phyloP scores from a whole-genome alignment of 2,329 filamentous ascomycete genomes.

The Curvularia hawaiiensis region DNA sequence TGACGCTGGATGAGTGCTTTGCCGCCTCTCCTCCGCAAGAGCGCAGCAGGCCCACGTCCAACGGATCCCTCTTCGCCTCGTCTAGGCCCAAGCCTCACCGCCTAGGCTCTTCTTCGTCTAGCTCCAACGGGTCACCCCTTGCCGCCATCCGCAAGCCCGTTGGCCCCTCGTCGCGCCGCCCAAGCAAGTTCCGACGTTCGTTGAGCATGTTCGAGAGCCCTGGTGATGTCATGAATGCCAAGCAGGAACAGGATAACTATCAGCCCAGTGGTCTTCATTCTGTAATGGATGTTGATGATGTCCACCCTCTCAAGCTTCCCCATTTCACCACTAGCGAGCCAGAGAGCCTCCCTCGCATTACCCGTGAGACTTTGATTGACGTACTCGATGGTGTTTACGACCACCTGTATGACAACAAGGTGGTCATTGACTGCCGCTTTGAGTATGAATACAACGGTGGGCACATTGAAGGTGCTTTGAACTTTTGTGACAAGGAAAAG shows the following conservation, averaged over 20 bases:
- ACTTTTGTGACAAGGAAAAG: slow-evolving; percentile 95
- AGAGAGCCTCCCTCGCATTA: slow-evolving; percentile 88
- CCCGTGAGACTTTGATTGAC: slow-evolving; percentile 79
- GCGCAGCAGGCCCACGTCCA: slow-evolving; percentile 57
- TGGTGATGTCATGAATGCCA: slow-evolving; percentile 77
- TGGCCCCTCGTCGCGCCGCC: slow-evolving; percentile 74
- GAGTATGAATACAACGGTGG: slow-evolving; percentile 98
- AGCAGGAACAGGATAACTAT: slow-evolving; percentile 67
- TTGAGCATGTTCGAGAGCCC: slow-evolving; percentile 98
- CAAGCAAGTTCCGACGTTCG: slow-evolving; percentile 76
- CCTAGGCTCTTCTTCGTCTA: slow-evolving; percentile 58
- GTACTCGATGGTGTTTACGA: slow-evolving; percentile 85
- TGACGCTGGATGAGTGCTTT: slow-evolving; percentile 81
- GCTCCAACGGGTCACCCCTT: slow-evolving; percentile 77
- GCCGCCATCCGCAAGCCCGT: slow-evolving; percentile 67
- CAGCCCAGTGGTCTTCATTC: slow-evolving; percentile 68
- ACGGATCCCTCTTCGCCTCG: slow-evolving; percentile 56
- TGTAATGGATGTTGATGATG: slow-evolving; percentile 83
- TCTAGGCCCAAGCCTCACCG: slow-evolving; percentile 70
- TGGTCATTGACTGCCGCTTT: slow-evolving; percentile 95
- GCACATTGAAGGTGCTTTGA: slow-evolving; percentile 90
- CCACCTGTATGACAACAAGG: slow-evolving; percentile 75
- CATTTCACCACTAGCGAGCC: slow-evolving; percentile 83
- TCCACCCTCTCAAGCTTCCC: slow-evolving; percentile 75
- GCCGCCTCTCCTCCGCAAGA: slow-evolving; percentile 78